phyloP scores from a whole-genome alignment of 495 filamentous ascomycete genomes.

The Neurospora terricola region DNA sequence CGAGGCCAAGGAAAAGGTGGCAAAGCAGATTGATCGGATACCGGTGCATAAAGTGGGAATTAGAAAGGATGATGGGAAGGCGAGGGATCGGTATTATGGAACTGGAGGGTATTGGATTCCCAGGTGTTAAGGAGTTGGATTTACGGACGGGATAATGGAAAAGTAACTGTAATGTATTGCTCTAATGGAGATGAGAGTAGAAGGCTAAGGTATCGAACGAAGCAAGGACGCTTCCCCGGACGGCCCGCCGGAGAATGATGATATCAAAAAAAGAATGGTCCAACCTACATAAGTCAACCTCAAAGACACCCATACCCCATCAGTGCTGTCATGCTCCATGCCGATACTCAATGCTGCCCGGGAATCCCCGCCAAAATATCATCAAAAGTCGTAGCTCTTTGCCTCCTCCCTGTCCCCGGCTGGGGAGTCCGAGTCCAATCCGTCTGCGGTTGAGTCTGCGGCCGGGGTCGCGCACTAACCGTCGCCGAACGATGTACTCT shows the following conservation, averaged over 20 bases:
- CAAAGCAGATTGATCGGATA: slow-evolving; percentile 36
- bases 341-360: not conserved
- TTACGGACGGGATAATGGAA: not conserved
- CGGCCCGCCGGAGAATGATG: not conserved
- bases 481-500: not conserved
- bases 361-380: slow-evolving; percentile 7
- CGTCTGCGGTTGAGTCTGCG: not conserved
- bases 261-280: not conserved
- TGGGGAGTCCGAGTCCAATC: not conserved
- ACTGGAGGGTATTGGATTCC: slow-evolving; percentile 35
- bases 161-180: not conserved
- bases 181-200: not conserved
- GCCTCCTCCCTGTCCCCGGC: not conserved
- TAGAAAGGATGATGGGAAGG: slow-evolving; percentile 37
- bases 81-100: slow-evolving; percentile 35
- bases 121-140: slow-evolving; percentile 6
- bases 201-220: not conserved
- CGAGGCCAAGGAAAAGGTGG: not conserved
- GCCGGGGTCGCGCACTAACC: not conserved
- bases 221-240: not conserved
- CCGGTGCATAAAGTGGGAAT: slow-evolving; percentile 48
- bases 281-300: not conserved
- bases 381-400: slow-evolving; percentile 13
- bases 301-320: not conserved
- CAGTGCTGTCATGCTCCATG: not conserved